Percentiles rank a stretch among this genome's conserved stretches.
Conservation (phyloP, 768 basidiomycete species). For the Hericium alpestre region DNA sequence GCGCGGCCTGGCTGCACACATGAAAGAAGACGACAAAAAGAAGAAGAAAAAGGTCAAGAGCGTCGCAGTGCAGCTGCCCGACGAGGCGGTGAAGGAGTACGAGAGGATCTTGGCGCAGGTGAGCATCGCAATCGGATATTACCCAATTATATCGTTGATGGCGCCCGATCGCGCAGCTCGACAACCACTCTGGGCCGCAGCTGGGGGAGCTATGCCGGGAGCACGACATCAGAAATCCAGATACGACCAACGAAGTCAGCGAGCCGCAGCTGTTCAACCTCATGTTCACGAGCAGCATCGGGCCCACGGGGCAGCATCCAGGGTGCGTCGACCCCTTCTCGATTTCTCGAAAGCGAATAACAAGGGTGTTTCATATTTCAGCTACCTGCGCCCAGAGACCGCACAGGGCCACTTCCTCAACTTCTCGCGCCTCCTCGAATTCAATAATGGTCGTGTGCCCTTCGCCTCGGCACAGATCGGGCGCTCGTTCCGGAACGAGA, state of each 20-base stretch:
- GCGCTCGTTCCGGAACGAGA: conserved; percentile 94
- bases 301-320: conserved; percentile 93
- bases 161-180: conserved; percentile 43
- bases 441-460: conserved; percentile 93
- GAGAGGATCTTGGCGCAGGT: conserved; percentile 84
- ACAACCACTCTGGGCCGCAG: conserved; percentile 86
- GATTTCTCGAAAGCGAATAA: not conserved
- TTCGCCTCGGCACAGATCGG: conserved; percentile 98
- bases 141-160: conserved; percentile 5
- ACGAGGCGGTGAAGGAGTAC: conserved; percentile 67
- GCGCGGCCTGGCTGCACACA: conserved; percentile 57
- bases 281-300: conserved; percentile 97
- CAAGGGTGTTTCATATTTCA: conserved; percentile 18
- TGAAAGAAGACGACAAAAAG: conserved; percentile 38
- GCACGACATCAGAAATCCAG: conserved; percentile 77
- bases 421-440: conserved; percentile 92
- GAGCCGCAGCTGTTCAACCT: conserved; percentile 96
- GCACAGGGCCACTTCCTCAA: conserved; percentile 99
- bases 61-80: conserved; percentile 59
- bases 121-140: conserved; percentile 18
- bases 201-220: conserved; percentile 79
- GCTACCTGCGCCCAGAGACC: conserved; percentile 94
- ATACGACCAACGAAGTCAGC: conserved; percentile 83
- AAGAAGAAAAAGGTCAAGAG: conserved; percentile 68
- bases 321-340: conserved; percentile 41